Conservation (phyloP, 2,329 filamentous ascomycete genomes). For the Beauveria varroae region DNA sequence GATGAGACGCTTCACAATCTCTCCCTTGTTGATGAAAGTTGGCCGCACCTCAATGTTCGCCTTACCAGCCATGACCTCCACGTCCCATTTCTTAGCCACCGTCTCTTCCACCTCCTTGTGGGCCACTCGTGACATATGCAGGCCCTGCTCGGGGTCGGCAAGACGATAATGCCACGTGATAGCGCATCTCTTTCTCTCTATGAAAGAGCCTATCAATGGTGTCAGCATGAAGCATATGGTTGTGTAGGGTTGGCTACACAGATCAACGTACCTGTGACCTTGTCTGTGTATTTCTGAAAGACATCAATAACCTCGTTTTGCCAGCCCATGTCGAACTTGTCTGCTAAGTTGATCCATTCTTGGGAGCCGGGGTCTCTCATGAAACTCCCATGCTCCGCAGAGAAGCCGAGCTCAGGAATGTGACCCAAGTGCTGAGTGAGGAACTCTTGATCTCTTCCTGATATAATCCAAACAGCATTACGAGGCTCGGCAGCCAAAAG, state of each 20-base stretch:
- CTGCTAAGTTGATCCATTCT: conserved; percentile 83
- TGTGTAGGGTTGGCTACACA: not conserved
- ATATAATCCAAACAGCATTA: conserved; percentile 98
- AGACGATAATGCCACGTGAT: conserved; percentile 96
- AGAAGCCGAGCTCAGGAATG: conserved; percentile 82
- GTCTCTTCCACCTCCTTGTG: conserved; percentile 72
- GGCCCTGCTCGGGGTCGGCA: conserved; percentile 77
- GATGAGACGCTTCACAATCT: conserved; percentile 81
- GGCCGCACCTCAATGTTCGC: conserved; percentile 96
- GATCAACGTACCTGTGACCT: conserved; percentile 60
- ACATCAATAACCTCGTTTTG: conserved; percentile 75
- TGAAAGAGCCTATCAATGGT: conserved; percentile 61
- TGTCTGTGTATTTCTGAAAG: conserved; percentile 84
- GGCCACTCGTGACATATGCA: conserved; percentile 72
- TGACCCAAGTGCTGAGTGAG: conserved; percentile 87
- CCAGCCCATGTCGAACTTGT: conserved; percentile 86
- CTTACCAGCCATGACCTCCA: conserved; percentile 95
- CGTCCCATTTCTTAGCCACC: conserved; percentile 73
- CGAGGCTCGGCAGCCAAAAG: conserved; percentile 68
- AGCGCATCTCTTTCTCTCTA: conserved; percentile 89
- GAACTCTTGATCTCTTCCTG: conserved; percentile 87
- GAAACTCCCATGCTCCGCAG: conserved; percentile 94
- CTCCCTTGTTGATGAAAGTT: conserved; percentile 95
- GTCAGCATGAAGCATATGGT: not conserved
- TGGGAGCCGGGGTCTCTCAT: conserved; percentile 71